Evolutionary conservation across 441 rosid species (phyloP), one percentile per base, ranked within the genome.

Genomic region (Breynia disticha): DNA sequence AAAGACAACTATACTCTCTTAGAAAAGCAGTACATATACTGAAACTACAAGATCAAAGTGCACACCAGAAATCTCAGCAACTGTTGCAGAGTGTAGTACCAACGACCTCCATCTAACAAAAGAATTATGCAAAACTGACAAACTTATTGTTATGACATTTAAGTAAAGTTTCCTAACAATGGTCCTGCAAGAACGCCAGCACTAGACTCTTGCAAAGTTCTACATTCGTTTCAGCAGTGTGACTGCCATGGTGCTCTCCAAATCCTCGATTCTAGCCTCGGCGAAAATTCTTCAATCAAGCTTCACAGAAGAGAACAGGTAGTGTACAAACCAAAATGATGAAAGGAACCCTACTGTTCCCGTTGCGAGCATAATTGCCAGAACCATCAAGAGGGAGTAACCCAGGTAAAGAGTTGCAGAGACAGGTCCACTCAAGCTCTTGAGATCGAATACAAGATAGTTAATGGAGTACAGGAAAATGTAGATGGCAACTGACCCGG

Each of bases 281-380:
- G 12, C 13, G 61, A 20, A 50, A 16, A 48, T 24, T 50, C 50
- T 56, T 75, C 68, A 86, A 67, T 86, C 95, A 64, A 86, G 83
- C 80, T 86, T 86, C 68, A 86, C 95, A 0, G 95, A 86, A 16
- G 95, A 86, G 84, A 86, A 86, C 80, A 86, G 67, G 78, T 72
- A 86, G 65, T 86, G 95, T 59, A 86, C 86, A 24, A 86, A 86
- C 95, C 95, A 86, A 75, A 86, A 86, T 0, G 95, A 86, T 22
- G 95, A 79, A 46, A 86, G 84, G 83, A 86, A 83, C 53, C 95
- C 95, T 4, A 86, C 65, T 9, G 95, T 83, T 63, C 95, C 95
- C 1, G 90, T 86, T 0, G 87, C 82, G 14, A 86, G 75, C 95
- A 86, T 83, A 41, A 86, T 73, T 44, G 95, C 90, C 47, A 86